Conservation (phyloP, 192 early-diverging fungal genomes). For the Coemansia brasiliensis region DNA sequence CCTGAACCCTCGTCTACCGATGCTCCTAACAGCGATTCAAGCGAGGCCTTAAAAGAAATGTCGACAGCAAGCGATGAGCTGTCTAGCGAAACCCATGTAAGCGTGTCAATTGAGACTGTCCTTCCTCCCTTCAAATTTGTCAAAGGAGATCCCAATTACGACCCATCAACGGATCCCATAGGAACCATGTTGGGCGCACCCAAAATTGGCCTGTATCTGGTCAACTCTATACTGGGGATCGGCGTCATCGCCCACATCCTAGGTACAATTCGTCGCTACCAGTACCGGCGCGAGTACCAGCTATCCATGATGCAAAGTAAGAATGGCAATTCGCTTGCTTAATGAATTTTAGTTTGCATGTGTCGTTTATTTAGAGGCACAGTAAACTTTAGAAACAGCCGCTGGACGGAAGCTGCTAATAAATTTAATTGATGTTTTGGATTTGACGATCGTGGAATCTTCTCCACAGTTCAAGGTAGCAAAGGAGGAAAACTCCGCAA, state of each 20-base stretch:
- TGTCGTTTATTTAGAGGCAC: too few species aligned
- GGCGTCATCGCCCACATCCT: slow-evolving; percentile 33
- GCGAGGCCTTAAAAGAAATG: too few species aligned
- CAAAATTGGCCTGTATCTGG: slow-evolving; percentile 34
- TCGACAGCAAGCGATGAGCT: too few species aligned
- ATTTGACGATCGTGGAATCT: too few species aligned
- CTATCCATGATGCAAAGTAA: slow-evolving; percentile 27
- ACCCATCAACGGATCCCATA: slow-evolving; percentile 24
- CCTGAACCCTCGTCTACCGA: neutral
- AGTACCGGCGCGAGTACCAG: slow-evolving; percentile 41
- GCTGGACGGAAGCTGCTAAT: too few species aligned
- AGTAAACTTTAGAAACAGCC: too few species aligned
- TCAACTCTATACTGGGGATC: slow-evolving; percentile 34
- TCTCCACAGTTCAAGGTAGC: too few species aligned
- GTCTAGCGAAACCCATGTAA: too few species aligned
- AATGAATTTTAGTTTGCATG: neutral
- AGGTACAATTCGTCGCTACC: slow-evolving; percentile 32
- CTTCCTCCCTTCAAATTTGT: slow-evolving; percentile 46
- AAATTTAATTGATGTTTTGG: too few species aligned
- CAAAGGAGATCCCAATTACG: slow-evolving; percentile 49
- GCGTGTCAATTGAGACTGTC: slow-evolving; percentile 13
- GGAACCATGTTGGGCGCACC: slow-evolving; percentile 38
- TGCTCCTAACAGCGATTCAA: neutral
- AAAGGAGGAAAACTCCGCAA: too few species aligned
- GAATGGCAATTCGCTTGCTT: slow-evolving; percentile 16